Evolutionary conservation across 2,329 filamentous ascomycete genomes (phyloP).

Genomic region (Trichoderma sp.): DNA sequence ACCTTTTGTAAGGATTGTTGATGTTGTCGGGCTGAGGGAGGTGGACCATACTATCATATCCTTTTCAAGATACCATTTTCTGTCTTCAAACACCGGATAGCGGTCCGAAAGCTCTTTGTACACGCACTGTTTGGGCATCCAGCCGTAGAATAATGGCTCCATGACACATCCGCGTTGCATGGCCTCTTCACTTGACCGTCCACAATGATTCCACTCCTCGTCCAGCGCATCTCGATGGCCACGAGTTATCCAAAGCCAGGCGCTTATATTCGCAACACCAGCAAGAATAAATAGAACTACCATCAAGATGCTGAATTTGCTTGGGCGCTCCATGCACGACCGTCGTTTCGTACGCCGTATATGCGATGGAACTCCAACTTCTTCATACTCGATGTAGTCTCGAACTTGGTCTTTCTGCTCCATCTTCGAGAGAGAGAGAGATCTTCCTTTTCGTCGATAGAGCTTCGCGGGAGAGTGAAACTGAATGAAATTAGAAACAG

Average conservation of each 20-base stretch:
- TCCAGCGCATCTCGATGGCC: not conserved
- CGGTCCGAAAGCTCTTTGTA: not conserved
- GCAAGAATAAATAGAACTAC: not conserved
- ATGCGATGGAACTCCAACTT: not conserved
- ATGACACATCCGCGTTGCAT: not conserved
- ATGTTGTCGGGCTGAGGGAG: not conserved
- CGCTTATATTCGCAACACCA: not conserved
- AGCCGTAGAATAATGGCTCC: slow-evolving; percentile 1
- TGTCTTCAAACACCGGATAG: not conserved
- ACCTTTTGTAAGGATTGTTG: not conserved
- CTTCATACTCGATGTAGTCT: slow-evolving; percentile 4
- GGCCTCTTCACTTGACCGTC: not conserved
- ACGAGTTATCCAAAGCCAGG: not conserved
- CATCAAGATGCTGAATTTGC: not conserved
- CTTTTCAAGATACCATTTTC: not conserved
- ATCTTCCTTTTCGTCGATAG: not conserved
- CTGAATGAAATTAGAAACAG: not conserved
- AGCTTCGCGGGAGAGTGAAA: not conserved
- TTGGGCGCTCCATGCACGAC: not conserved
- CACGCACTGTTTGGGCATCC: not conserved
- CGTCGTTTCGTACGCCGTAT: not conserved
- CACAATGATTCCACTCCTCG: not conserved
- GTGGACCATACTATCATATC: not conserved
- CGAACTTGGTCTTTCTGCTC: not conserved
- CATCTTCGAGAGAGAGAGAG: not conserved